A percentile compares a stretch with the other conserved stretches of the same genome.
phyloP scores from a whole-genome alignment of 192 early-diverging fungal species.

The Coemansia sp. region DNA sequence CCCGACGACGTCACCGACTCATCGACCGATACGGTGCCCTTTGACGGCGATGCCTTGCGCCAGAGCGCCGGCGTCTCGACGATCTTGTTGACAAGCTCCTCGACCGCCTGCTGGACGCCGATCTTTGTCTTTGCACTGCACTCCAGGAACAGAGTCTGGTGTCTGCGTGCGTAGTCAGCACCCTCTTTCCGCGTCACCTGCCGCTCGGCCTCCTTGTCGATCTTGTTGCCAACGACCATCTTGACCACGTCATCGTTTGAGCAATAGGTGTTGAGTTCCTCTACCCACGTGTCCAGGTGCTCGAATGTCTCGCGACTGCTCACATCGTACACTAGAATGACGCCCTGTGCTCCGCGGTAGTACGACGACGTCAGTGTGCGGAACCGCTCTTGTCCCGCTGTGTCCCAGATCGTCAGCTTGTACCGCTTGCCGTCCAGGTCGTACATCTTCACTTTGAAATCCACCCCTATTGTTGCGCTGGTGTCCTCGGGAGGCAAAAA shows the following conservation, averaged over 20 bases:
- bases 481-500: conserved; percentile 92
- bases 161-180: conserved; percentile 81
- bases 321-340: conserved; percentile 98
- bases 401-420: conserved; percentile 98
- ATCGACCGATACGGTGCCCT: conserved; percentile 37
- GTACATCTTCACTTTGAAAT: conserved; percentile 95
- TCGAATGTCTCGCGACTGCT: conserved; percentile 91
- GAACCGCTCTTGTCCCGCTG: conserved; percentile 98
- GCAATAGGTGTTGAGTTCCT: conserved; percentile 91
- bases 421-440: conserved; percentile 83
- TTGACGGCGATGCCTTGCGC: conserved; percentile 54
- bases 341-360: conserved; percentile 97
- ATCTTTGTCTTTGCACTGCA: conserved; percentile 92
- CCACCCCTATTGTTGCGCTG: conserved; percentile 89
- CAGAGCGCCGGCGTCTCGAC: conserved; percentile 68
- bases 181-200: conserved; percentile 84
- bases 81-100: conserved; percentile 89
- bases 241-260: conserved; percentile 85
- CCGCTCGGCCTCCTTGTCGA: conserved; percentile 80
- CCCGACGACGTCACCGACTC: conserved; percentile 46
- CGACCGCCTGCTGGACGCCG: conserved; percentile 92
- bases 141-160: conserved; percentile 94
- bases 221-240: conserved; percentile 98
- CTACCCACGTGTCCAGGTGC: conserved; percentile 91
- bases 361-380: conserved; percentile 96